These are phyloP conservation scores for Torulaspora delbrueckii DNA, from an alignment of 805 yeast genomes.

Conservation along the genomic window DNA sequence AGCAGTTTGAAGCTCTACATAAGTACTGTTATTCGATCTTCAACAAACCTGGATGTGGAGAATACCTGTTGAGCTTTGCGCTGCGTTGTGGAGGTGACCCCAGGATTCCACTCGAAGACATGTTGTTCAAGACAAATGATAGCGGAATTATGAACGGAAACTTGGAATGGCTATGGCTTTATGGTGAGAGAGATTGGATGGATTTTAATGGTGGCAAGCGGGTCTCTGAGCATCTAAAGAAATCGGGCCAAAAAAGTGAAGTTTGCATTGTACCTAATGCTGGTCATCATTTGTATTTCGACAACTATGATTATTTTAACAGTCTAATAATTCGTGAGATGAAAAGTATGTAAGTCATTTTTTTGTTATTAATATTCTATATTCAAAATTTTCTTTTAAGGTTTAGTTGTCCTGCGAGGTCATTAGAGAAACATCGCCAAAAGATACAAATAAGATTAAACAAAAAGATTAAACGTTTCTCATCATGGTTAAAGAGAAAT, in stretches of 20 bases:
- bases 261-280: conserved; percentile 47
- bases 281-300: conserved; percentile 79
- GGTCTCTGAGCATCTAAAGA: conserved; percentile 29
- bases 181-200: conserved; percentile 79
- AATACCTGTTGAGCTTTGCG: conserved; percentile 78
- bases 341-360: conserved; percentile 27
- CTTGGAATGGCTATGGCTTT: conserved; percentile 73
- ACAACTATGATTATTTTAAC: conserved; percentile 55
- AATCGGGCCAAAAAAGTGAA: conserved; percentile 25
- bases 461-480: too few relatives aligned
- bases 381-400: neutral
- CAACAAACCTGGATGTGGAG: conserved; percentile 87
- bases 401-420: neutral
- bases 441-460: too few relatives aligned
- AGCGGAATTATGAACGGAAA: conserved; percentile 40
- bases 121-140: conserved; percentile 13
- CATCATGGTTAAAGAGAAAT: too few relatives aligned
- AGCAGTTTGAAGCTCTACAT: conserved; percentile 49
- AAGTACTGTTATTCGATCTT: conserved; percentile 79
- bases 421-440: neutral
- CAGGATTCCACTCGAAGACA: conserved; percentile 57
- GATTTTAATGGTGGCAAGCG: conserved; percentile 40
- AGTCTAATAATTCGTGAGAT: conserved; percentile 47
- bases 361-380: neutral
- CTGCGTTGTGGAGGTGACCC: conserved; percentile 92